phyloP scores from a whole-genome alignment of 2,329 filamentous ascomycete species.

The Aureobasidium sp. region DNA sequence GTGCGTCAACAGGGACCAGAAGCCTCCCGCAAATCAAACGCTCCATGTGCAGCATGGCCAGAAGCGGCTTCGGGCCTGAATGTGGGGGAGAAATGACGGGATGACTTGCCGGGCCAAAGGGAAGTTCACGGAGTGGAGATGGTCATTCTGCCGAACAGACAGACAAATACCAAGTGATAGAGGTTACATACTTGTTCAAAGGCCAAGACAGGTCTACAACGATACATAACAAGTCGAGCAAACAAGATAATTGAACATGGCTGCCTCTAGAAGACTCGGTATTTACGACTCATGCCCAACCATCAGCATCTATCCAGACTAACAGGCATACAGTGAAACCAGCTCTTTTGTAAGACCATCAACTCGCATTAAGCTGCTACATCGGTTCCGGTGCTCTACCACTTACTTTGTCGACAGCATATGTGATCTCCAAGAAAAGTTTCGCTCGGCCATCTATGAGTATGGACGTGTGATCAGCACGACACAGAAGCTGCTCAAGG shows the following conservation, averaged over 20 bases:
- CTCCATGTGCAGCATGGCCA: background rate
- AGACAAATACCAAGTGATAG: background rate
- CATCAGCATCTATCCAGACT: slow-evolving; percentile 8
- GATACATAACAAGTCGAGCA: background rate
- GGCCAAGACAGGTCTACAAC: background rate
- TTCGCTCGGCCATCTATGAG: slow-evolving; percentile 72
- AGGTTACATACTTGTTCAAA: background rate
- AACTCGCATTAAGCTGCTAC: background rate
- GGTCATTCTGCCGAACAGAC: background rate
- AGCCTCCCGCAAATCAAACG: slow-evolving; percentile 5
- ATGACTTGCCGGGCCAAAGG: background rate
- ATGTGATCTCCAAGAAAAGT: slow-evolving; percentile 93
- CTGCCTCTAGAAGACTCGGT: slow-evolving; percentile 18
- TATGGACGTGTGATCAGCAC: slow-evolving; percentile 64
- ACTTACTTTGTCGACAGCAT: slow-evolving; percentile 47
- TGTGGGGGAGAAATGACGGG: slow-evolving; percentile 2
- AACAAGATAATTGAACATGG: background rate
- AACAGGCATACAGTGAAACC: slow-evolving; percentile 18
- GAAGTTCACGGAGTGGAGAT: background rate
- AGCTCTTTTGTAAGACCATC: slow-evolving; percentile 18
- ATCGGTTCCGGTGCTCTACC: background rate
- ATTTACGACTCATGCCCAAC: background rate
- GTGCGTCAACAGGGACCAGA: background rate
- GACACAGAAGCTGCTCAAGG: slow-evolving; percentile 45
- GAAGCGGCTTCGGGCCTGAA: background rate